Evolutionary conservation across 306 rosid genomes (phyloP), one percentile per base, ranked within the genome.

Genomic region (Pyrus betulifolia): DNA sequence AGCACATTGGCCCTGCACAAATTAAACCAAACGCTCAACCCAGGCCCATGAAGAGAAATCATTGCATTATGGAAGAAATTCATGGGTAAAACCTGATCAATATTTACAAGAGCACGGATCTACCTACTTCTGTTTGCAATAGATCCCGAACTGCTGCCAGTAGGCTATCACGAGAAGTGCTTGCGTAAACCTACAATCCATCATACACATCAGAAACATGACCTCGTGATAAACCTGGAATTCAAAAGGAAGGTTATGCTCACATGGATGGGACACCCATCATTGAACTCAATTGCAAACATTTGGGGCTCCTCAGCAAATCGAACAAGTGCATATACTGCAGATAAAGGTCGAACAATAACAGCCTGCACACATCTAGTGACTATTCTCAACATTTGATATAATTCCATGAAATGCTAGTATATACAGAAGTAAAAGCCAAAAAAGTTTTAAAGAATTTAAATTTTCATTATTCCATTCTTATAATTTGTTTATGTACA

Each of bases 361-460:
- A 96, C 98, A 84, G 99, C 99, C 99, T 96, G 99, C 95, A 90
- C 44, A 83, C 89, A 88, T 93, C 98, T 88, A 91, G 95, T 87
- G 70, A 82, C 84, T 88, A 88, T 72, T 88, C 86, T 88, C 87
- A 85, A 89, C 83, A 83, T 76, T 85, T 87, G 88, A 87, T 65
- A 82, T 52, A 79, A 88, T 64, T 82, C 72, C 79, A 78, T 38
- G 21, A 42, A 77, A 59, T 21, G 60, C 69, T 27, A n/a, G 66
- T 21, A 60, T 38, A 57, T 35, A 40, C 75, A 35, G 22, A 70
- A 74, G 40, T 17, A 67, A 58, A 46, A 54, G 62, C 17, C 57
- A 68, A 21, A 60, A 74, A 35, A 57, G 69, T 27, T 38, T n/a
- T 17, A 45, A 2, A 38, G 40, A 76, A 71, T 18, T 59, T 33